Evolutionary conservation across 345 rosid genomes (phyloP).

Genomic region (Populus euphratica): DNA sequence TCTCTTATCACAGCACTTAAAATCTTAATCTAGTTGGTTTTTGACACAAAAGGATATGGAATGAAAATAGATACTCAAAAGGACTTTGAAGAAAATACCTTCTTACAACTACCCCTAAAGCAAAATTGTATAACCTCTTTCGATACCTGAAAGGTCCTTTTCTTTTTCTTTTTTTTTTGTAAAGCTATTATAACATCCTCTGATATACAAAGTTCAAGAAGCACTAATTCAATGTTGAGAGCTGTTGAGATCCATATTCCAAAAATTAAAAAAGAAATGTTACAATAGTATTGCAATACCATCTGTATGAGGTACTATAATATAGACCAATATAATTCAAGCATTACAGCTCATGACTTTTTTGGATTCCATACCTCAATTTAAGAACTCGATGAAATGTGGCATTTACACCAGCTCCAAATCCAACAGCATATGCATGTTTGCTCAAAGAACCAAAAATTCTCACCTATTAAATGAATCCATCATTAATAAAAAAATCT

Average conservation of each 20-base stretch:
- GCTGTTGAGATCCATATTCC: not conserved
- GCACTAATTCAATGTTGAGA: not conserved
- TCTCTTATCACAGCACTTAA: too few species aligned
- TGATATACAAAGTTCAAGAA: not conserved
- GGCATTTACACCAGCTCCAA: conserved; percentile 63
- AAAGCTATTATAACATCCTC: too few species aligned
- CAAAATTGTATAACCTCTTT: too few species aligned
- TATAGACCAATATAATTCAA: not conserved
- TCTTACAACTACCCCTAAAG: too few species aligned
- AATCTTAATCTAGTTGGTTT: too few species aligned
- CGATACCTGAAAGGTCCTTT: too few species aligned
- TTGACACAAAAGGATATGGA: too few species aligned
- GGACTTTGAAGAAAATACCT: too few species aligned
- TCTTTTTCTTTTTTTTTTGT: too few species aligned
- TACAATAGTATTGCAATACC: not conserved
- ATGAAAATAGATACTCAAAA: too few species aligned
- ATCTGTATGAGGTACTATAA: not conserved
- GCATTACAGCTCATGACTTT: conserved; percentile 6
- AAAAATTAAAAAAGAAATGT: not conserved
- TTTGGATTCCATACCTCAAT: conserved; percentile 39
- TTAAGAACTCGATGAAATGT: conserved; percentile 68
- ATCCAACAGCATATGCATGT: conserved; percentile 57
- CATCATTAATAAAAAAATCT: not conserved
- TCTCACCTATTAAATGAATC: conserved; percentile 44
- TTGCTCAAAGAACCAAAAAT: conserved; percentile 53